These are phyloP conservation scores for Calycina marina DNA, from an alignment of 2,329 filamentous ascomycete species.

Conservation along the genomic window DNA sequence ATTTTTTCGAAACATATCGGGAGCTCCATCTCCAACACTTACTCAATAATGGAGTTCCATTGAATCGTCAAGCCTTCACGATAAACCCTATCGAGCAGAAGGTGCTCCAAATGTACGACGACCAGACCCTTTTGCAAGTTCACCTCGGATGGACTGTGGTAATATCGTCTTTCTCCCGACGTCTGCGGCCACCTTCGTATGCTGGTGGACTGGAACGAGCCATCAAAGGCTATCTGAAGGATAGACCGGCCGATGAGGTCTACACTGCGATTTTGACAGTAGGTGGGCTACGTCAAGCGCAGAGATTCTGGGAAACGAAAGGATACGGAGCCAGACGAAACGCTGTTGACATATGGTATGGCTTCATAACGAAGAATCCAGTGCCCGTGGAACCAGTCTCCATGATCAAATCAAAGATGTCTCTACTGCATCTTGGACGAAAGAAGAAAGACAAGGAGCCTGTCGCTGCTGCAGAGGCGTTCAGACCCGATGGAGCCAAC, in stretches of 20 bases:
- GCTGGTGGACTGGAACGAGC: slow-evolving; percentile 47
- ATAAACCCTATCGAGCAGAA: slow-evolving; percentile 46
- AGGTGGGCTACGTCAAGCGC: slow-evolving; percentile 47
- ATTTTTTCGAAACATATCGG: slow-evolving; percentile 53
- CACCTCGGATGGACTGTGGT: slow-evolving; percentile 51
- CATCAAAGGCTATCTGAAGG: slow-evolving; percentile 46
- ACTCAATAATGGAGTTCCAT: slow-evolving; percentile 32
- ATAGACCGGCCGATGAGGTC: slow-evolving; percentile 46
- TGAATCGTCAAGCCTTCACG: slow-evolving; percentile 39
- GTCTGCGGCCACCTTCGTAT: slow-evolving; percentile 48
- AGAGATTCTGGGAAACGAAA: slow-evolving; percentile 51
- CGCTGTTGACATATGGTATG: slow-evolving; percentile 46
- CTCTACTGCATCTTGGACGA: slow-evolving; percentile 33
- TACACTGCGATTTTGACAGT: slow-evolving; percentile 45
- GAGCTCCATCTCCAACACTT: slow-evolving; percentile 43
- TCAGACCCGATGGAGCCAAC: slow-evolving; percentile 12
- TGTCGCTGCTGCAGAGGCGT: slow-evolving; percentile 3
- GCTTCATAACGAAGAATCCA: slow-evolving; percentile 29
- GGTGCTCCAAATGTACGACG: slow-evolving; percentile 51
- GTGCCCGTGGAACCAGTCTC: slow-evolving; percentile 25
- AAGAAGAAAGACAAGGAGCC: slow-evolving; percentile 33
- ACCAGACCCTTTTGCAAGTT: slow-evolving; percentile 44
- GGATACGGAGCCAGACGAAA: slow-evolving; percentile 45
- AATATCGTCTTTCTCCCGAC: slow-evolving; percentile 47
- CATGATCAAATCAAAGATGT: slow-evolving; percentile 34